These are phyloP conservation scores for Fraxinus pennsylvanica DNA, from an alignment of 257 asterid genomes.

Conservation along the genomic window DNA sequence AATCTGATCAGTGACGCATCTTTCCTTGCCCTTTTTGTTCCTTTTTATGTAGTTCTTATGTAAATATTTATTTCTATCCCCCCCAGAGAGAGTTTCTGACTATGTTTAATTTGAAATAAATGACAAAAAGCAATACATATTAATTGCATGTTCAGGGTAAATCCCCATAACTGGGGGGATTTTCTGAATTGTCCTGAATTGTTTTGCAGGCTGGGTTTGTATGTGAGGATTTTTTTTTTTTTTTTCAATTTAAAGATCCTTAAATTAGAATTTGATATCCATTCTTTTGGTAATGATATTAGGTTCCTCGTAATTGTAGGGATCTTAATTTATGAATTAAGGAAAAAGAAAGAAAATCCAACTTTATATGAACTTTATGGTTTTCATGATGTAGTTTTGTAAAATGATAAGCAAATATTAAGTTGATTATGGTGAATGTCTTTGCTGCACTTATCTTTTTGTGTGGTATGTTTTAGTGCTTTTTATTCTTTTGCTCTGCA, in stretches of 20 bases:
- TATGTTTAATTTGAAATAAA: neutral
- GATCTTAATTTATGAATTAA: too few relatives aligned
- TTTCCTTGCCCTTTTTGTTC: slow-evolving; percentile 14
- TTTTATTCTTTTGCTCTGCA: neutral
- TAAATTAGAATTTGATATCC: neutral
- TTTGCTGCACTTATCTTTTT: slow-evolving; percentile 6
- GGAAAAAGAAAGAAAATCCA: neutral
- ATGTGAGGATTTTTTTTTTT: neutral
- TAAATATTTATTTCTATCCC: slow-evolving; percentile 5
- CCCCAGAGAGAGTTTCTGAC: neutral
- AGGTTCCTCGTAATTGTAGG: neutral
- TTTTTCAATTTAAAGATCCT: neutral
- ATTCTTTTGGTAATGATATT: neutral
- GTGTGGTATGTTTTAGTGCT: neutral
- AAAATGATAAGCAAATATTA: neutral
- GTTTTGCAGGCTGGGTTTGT: neutral
- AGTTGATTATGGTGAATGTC: neutral
- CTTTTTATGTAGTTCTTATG: neutral
- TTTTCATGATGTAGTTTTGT: neutral
- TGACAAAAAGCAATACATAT: neutral
- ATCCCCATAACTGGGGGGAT: neutral
- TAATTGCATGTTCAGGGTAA: neutral
- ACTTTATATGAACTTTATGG: neutral
- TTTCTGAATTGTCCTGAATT: neutral
- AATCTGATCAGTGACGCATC: slow-evolving; percentile 58